Evolutionary conservation across 495 filamentous ascomycete species (phyloP).

Genomic region (Lasiosphaeria miniovina): DNA sequence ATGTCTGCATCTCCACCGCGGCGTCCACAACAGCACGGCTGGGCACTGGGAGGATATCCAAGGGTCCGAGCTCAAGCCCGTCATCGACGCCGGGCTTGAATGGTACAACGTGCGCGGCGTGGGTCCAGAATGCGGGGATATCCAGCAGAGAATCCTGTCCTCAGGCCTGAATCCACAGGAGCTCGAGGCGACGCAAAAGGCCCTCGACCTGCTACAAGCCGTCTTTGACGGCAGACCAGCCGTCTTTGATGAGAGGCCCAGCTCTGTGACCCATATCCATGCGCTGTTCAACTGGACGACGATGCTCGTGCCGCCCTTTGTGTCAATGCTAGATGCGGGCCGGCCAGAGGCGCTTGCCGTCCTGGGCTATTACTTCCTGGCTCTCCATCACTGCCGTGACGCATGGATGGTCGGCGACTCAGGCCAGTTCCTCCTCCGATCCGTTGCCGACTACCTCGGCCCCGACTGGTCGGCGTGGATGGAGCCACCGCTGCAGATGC

Average conservation of each 20-base stretch:
- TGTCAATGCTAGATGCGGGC: conserved; percentile 22
- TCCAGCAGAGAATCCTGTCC: conserved; percentile 14
- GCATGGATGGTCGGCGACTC: conserved; percentile 27
- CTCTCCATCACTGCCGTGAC: conserved; percentile 21
- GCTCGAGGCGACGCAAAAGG: conserved; percentile 10
- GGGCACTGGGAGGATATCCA: conserved; percentile 24
- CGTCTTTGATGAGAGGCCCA: conserved; percentile 22
- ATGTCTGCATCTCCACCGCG: conserved; percentile 44
- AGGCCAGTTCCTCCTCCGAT: conserved; percentile 24
- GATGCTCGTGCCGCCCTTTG: conserved; percentile 22
- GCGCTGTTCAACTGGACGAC: conserved; percentile 22
- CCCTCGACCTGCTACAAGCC: conserved; percentile 25
- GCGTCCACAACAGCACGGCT: conserved; percentile 34
- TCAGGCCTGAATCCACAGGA: conserved; percentile 6
- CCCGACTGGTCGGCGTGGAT: conserved; percentile 29
- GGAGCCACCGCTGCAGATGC: conserved; percentile 22
- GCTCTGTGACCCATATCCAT: conserved; percentile 8
- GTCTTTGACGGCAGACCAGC: conserved; percentile 22
- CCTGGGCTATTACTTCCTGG: conserved; percentile 31
- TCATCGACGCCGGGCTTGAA: conserved; percentile 19
- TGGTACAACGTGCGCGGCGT: conserved; percentile 14
- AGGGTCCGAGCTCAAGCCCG: conserved; percentile 22
- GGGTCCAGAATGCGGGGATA: conserved; percentile 27
- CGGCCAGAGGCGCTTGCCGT: conserved; percentile 30
- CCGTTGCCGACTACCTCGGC: conserved; percentile 21